phyloP scores from a whole-genome alignment of 495 filamentous ascomycete species.

The Lichenothelia convexa region DNA sequence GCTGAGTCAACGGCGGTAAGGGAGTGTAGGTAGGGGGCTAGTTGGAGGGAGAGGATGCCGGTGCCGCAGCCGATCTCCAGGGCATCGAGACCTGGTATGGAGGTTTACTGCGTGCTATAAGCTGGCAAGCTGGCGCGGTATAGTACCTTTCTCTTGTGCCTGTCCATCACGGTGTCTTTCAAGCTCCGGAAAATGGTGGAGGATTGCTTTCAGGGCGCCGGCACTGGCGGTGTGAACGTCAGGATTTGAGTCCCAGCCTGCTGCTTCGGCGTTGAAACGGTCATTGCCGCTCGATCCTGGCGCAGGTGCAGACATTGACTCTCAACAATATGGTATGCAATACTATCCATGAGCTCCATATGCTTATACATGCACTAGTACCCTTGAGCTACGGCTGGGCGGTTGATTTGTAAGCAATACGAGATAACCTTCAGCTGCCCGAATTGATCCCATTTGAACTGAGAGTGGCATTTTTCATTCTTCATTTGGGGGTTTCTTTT shows the following conservation, averaged over 20 bases:
- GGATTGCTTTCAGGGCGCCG: conserved; percentile 17
- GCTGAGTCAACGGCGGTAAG: conserved; percentile 33
- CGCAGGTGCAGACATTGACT: too few relatives aligned
- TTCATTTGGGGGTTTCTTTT: too few relatives aligned
- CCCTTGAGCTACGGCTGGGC: too few relatives aligned
- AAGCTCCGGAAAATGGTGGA: conserved; percentile 11
- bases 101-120: background rate
- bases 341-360: too few relatives aligned
- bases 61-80: conserved; percentile 41
- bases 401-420: too few relatives aligned
- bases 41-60: conserved; percentile 30
- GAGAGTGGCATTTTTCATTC: too few relatives aligned
- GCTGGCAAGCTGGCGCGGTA: background rate
- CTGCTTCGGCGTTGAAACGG: conserved; percentile 26
- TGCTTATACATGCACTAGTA: too few relatives aligned
- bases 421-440: too few relatives aligned
- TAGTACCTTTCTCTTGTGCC: background rate
- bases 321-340: too few relatives aligned
- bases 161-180: conserved; percentile 1
- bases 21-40: conserved; percentile 23
- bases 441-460: too few relatives aligned
- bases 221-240: conserved; percentile 17
- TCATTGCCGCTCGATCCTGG: background rate
- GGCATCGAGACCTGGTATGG: conserved; percentile 18
- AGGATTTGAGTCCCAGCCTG: conserved; percentile 24